These are phyloP conservation scores for Eucalyptus erythrocorys DNA, from an alignment of 345 rosid species.

Conservation along the genomic window DNA sequence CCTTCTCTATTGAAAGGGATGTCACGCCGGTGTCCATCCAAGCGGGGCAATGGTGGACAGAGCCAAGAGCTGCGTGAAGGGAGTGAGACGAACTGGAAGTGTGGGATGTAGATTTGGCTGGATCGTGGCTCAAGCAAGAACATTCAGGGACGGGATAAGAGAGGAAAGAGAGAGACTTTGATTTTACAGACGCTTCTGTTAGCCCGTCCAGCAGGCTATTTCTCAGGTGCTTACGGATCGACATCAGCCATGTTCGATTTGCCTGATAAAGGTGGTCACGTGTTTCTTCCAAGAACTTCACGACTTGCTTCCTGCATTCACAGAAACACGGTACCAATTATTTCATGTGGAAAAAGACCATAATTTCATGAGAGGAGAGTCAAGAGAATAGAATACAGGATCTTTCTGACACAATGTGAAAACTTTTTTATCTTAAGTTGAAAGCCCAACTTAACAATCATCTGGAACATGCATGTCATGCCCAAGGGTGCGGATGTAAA, in stretches of 20 bases:
- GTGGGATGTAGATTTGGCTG: constrained; percentile 3
- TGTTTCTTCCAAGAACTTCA: constrained; percentile 54
- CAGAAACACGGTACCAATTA: neutral
- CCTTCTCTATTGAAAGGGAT: constrained; percentile 40
- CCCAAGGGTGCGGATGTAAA: neutral
- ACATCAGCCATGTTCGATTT: constrained; percentile 69
- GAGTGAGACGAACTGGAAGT: constrained; percentile 11
- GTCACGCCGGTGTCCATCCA: constrained; percentile 47
- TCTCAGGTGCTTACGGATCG: constrained; percentile 59
- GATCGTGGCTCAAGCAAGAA: constrained; percentile 37
- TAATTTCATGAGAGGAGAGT: neutral
- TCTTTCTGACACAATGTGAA: neutral
- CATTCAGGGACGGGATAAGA: constrained; percentile 89
- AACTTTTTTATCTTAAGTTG: neutral
- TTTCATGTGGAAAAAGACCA: neutral
- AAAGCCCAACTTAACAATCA: neutral
- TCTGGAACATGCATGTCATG: neutral
- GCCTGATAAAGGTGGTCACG: constrained; percentile 65
- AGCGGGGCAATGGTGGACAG: constrained; percentile 50
- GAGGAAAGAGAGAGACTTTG: constrained; percentile 55
- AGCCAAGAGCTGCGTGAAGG: constrained; percentile 39
- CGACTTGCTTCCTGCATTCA: constrained; percentile 47
- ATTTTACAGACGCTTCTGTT: constrained; percentile 33
- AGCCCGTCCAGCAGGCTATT: constrained; percentile 63
- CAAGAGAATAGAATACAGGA: neutral